Evolutionary conservation across 768 basidiomycete genomes (phyloP).

Genomic region (Erythrobasidium yunnanense): DNA sequence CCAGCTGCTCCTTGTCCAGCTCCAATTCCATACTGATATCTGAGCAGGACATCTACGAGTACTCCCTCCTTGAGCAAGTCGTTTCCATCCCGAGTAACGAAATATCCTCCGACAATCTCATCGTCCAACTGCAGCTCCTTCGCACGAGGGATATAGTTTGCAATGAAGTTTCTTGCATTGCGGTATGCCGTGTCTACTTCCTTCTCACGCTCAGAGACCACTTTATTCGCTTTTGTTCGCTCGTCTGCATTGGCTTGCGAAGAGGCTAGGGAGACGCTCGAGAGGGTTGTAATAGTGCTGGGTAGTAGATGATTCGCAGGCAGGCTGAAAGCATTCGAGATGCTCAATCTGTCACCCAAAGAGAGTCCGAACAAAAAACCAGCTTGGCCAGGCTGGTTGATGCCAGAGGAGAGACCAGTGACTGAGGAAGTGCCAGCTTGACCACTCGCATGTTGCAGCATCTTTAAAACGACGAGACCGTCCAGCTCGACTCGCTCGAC

Average conservation of each 20-base stretch:
- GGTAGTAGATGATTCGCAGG: constrained; percentile 32
- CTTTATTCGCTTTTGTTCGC: constrained; percentile 11
- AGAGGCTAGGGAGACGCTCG: neutral
- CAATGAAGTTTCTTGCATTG: constrained; percentile 36
- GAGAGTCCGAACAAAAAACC: constrained; percentile 38
- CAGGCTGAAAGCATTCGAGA: constrained; percentile 35
- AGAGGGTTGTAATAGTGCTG: constrained; percentile 3
- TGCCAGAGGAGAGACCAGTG: constrained; percentile 28
- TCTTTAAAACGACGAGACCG: constrained; percentile 37
- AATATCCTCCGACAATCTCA: constrained; percentile 38
- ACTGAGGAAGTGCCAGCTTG: constrained; percentile 8
- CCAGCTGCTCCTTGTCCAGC: constrained; percentile 28
- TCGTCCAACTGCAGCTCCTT: constrained; percentile 37
- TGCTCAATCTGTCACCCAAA: constrained; percentile 31
- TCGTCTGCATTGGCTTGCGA: constrained; percentile 19
- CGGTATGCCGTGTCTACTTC: constrained; percentile 11
- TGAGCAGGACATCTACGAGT: constrained; percentile 36
- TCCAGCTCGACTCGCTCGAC: constrained; percentile 25
- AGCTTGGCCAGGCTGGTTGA: constrained; percentile 31
- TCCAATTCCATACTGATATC: constrained; percentile 33
- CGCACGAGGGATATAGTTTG: constrained; percentile 33
- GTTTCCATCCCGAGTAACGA: constrained; percentile 37
- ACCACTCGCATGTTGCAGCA: constrained; percentile 37
- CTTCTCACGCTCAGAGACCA: constrained; percentile 14
- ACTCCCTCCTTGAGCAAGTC: constrained; percentile 34